These are phyloP conservation scores for Penicillium sp. DNA, from an alignment of 2,329 filamentous ascomycete species.

Conservation along the genomic window DNA sequence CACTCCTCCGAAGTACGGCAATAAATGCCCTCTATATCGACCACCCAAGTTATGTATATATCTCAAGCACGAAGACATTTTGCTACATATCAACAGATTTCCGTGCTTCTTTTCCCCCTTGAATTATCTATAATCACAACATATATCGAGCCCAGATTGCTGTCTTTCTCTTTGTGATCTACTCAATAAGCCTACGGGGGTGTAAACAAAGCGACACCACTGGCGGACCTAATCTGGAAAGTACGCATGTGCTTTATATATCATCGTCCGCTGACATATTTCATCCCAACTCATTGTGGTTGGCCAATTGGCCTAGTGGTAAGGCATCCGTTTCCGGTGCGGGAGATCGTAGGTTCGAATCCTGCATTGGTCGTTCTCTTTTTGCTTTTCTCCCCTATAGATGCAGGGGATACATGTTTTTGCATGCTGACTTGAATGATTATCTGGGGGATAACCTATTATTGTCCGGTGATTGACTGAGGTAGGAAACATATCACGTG, in stretches of 20 bases:
- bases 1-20: not conserved
- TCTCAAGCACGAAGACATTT: not conserved
- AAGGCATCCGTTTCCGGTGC: slow-evolving; percentile 31
- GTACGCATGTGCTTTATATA: not conserved
- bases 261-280: accelerated
- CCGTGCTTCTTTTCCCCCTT: too few relatives aligned
- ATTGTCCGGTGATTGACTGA: too few relatives aligned
- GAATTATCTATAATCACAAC: too few relatives aligned
- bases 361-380: slow-evolving; percentile 26
- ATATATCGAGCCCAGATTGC: accelerated
- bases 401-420: too few relatives aligned
- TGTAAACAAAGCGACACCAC: not conserved
- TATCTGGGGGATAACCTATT: too few relatives aligned
- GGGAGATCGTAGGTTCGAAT: slow-evolving; percentile 31
- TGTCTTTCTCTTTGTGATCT: not conserved
- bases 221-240: not conserved
- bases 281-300: slow-evolving; percentile 1
- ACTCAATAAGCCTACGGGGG: not conserved
- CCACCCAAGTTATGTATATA: not conserved
- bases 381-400: not conserved
- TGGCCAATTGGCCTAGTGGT: slow-evolving; percentile 31
- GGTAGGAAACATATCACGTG: too few relatives aligned
- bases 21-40: not conserved
- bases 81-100: not conserved
- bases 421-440: too few relatives aligned